Base-by-base conservation (phyloP, 371 early-diverging fungal species). In the Encephalitozoon romaleae region DNA sequence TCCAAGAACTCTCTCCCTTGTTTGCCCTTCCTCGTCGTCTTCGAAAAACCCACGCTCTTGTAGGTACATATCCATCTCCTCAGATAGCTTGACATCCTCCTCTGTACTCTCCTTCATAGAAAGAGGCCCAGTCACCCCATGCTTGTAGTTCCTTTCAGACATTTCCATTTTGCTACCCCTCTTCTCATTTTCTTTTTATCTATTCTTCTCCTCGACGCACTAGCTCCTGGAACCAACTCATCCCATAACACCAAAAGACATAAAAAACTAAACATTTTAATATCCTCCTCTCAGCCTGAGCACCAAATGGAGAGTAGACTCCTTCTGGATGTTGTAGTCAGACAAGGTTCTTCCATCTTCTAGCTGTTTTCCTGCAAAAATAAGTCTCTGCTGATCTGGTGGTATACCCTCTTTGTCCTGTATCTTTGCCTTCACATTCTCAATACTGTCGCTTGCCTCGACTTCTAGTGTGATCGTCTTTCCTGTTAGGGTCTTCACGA, bases 401-500 rank as follows among this genome's bases (percentile, higher is more conserved):
- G 97, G 96, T 85, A 97, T 98, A 80, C 93, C 93, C 85, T 96
- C 95, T 90, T 95, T 94, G 87, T 95, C 94, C 87, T 96, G 95
- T 75, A 96, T 95, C 89, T 94, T 95, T 77, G 88, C 85, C 88
- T 95, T 95, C 82, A 95, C 94, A 76, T 93, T 91, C 49, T 93
- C 91, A 84, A 94, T 94, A 82, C 91, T 91, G 83, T 95, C 95
- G 18, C 89, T 88, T n/a, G 90, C 88, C 87, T 93, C 94, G 47
- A 96, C 95, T 87, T 96, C 95, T 42, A 96, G 88, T 72, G 95
- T 94, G 81, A 94, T 95, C 79, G 94, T 94, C 88, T 94, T 93
- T 80, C 94, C 96, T 69, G 96, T 94, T 67, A 95, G 91, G 81
- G 96, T 95, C 89, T 95, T 95, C 75, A 95, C 94, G 83, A 94